Evolutionary conservation across 306 rosid genomes (phyloP).

Genomic region (Cucurbita pepo): DNA sequence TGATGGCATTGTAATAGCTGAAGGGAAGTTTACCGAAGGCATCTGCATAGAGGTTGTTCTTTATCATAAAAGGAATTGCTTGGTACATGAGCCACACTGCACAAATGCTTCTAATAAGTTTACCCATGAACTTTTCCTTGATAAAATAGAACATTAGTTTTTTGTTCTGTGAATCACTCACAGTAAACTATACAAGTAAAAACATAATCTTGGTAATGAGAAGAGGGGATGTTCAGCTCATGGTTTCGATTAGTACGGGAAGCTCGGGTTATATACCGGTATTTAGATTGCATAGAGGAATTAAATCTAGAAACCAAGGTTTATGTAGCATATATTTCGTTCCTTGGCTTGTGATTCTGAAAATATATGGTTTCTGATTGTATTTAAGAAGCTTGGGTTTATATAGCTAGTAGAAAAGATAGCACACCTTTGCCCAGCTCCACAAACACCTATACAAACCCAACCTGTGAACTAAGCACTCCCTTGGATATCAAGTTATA

Average conservation of each 20-base stretch:
- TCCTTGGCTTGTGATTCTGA: background rate
- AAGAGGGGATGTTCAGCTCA: background rate
- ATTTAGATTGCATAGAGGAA: background rate
- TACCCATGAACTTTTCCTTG: background rate
- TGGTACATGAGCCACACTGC: slow-evolving; percentile 79
- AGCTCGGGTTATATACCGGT: background rate
- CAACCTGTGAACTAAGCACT: background rate
- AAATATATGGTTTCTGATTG: background rate
- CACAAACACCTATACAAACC: background rate
- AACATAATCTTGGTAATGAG: background rate
- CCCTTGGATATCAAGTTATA: background rate
- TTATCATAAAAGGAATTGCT: slow-evolving; percentile 57
- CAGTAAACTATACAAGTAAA: no score
- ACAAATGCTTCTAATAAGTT: background rate
- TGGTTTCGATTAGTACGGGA: background rate
- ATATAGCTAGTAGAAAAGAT: background rate
- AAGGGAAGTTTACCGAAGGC: slow-evolving; percentile 41
- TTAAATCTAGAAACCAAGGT: background rate
- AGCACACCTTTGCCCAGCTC: background rate
- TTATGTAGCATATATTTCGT: background rate
- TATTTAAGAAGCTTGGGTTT: background rate
- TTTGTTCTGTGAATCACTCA: background rate
- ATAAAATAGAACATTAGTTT: background rate
- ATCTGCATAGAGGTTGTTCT: slow-evolving; percentile 46
- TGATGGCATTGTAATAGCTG: slow-evolving; percentile 54